phyloP scores from a whole-genome alignment of 306 rosid genomes.

The Trifolium pratense region DNA sequence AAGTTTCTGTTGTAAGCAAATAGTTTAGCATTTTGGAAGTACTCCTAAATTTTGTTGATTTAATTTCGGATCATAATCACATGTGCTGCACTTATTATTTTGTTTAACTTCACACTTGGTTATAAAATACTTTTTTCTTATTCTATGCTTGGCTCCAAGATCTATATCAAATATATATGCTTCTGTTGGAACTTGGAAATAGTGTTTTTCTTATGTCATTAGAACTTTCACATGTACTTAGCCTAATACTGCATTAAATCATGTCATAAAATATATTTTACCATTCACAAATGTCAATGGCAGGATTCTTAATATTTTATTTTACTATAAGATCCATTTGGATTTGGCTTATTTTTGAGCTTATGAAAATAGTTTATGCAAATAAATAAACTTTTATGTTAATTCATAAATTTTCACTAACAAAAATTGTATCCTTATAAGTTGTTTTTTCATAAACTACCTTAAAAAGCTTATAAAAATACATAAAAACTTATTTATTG shows the following conservation, averaged over 20 bases:
- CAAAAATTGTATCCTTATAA: too few species aligned
- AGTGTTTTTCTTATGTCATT: neutral
- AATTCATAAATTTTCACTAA: too few species aligned
- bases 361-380: too few species aligned
- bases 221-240: neutral
- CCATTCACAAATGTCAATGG: neutral
- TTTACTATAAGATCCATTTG: conserved; percentile 12
- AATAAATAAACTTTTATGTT: too few species aligned
- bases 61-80: neutral
- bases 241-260: neutral
- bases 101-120: conserved; percentile 12
- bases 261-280: conserved; percentile 9
- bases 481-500: too few species aligned
- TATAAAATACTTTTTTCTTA: neutral
- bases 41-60: neutral
- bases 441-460: too few species aligned
- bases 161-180: neutral
- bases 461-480: too few species aligned
- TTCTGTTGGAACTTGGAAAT: conserved; percentile 1
- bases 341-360: too few species aligned
- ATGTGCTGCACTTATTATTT: conserved; percentile 13
- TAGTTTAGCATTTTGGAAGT: neutral
- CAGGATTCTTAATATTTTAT: neutral
- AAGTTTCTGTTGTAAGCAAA: neutral
- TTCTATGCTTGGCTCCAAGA: neutral